A percentile compares a stretch with the other conserved stretches of the same genome.
phyloP scores from a whole-genome alignment of 2,329 filamentous ascomycete species.

The Aphanocladium album region DNA sequence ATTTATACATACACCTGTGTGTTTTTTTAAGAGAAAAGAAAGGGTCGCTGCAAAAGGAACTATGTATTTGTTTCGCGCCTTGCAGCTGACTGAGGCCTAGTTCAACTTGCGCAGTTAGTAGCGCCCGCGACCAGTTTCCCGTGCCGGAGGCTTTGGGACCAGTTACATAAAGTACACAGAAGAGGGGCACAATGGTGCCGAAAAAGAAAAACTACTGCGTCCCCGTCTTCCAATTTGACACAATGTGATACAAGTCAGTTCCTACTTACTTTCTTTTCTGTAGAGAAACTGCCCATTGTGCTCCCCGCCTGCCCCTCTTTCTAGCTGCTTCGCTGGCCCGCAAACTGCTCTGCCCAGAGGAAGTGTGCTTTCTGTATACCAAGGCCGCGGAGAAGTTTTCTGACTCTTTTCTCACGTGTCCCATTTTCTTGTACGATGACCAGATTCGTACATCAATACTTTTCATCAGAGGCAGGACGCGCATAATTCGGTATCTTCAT shows the following conservation, averaged over 20 bases:
- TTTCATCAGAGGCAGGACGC: too few species aligned
- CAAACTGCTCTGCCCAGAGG: too few species aligned
- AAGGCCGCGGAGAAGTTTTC: too few species aligned
- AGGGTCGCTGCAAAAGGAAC: background rate
- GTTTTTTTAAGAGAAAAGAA: background rate
- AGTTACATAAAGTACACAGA: background rate
- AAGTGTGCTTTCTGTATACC: too few species aligned
- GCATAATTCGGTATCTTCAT: too few species aligned
- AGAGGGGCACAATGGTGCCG: background rate
- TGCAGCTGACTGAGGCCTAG: background rate
- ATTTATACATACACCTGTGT: too few species aligned
- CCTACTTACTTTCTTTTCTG: too few species aligned
- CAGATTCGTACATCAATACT: too few species aligned
- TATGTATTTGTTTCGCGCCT: background rate
- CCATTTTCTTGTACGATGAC: too few species aligned
- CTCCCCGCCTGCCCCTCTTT: background rate
- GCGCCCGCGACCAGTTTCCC: background rate
- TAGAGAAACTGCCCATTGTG: background rate
- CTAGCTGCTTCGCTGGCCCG: background rate
- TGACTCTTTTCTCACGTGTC: too few species aligned
- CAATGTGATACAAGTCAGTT: constrained; percentile 3
- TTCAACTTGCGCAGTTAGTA: background rate
- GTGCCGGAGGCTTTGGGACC: background rate
- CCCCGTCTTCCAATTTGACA: background rate
- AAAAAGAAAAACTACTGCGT: background rate